phyloP scores from a whole-genome alignment of 352 stramenopile genomes.

The Phytophthora tubulina region DNA sequence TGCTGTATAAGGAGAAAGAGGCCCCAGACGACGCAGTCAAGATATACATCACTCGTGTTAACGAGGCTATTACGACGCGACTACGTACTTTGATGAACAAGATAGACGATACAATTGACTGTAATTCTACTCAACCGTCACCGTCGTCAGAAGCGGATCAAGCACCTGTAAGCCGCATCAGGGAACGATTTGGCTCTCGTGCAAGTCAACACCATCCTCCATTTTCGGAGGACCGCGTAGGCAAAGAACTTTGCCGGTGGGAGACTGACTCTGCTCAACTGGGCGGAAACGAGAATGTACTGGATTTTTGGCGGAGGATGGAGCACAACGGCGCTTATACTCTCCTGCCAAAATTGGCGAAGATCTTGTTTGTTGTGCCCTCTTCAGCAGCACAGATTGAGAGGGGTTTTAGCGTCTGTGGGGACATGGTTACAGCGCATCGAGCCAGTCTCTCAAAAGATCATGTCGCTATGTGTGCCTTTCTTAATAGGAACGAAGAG shows the following conservation, averaged over 20 bases:
- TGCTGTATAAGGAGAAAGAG: background rate
- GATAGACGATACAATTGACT: background rate
- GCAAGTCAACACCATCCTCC: background rate
- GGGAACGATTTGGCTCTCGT: background rate
- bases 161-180: background rate
- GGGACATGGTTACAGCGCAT: too few relatives aligned
- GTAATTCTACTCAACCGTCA: background rate
- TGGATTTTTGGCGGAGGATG: constrained; percentile 2
- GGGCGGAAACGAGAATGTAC: background rate
- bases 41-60: background rate
- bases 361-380: background rate
- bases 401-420: background rate
- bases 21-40: background rate
- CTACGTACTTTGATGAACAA: background rate
- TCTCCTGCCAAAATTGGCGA: background rate
- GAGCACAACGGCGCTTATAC: background rate
- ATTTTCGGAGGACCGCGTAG: background rate
- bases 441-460: too few relatives aligned
- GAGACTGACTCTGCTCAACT: constrained; percentile 3
- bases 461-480: too few relatives aligned
- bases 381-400: constrained; percentile 4
- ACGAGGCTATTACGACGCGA: background rate
- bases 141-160: constrained; percentile 1
- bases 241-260: background rate
- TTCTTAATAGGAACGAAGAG: too few relatives aligned